Conservation (phyloP, 306 rosid genomes). For the Rubus parviflorus region DNA sequence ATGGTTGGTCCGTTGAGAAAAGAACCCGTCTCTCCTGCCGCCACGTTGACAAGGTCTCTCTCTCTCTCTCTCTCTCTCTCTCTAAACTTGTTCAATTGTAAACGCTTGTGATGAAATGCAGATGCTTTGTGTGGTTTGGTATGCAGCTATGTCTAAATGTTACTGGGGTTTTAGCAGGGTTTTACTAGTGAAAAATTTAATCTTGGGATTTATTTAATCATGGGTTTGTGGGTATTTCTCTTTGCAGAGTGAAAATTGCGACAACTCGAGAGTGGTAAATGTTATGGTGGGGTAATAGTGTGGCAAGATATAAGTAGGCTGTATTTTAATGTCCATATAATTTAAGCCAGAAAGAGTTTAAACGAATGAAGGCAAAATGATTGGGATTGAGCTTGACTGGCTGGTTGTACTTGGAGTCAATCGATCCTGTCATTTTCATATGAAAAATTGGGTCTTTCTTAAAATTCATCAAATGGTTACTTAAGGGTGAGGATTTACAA, state of each 20-base stretch:
- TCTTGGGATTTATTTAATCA: background rate
- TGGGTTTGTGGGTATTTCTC: background rate
- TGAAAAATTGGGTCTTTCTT: background rate
- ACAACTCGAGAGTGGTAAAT: too few species aligned
- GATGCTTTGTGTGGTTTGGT: background rate
- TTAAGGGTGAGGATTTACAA: background rate
- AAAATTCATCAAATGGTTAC: background rate
- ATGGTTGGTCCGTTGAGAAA: constrained; percentile 48
- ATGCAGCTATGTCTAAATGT: background rate
- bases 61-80: background rate
- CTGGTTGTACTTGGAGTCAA: background rate
- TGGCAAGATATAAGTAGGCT: too few species aligned
- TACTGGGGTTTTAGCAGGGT: background rate
- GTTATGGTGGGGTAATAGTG: too few species aligned
- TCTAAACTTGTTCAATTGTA: background rate
- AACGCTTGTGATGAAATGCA: background rate
- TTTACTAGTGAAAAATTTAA: background rate
- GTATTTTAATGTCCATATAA: background rate
- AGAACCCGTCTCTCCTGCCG: constrained; percentile 32
- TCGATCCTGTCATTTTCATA: background rate
- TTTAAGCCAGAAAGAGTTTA: background rate
- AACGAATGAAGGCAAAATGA: background rate
- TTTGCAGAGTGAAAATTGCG: background rate
- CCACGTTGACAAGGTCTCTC: constrained; percentile 38
- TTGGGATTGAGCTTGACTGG: background rate